Conservation (phyloP, 225 moss, liverwort and hornwort species). For the Bryum argenteum region DNA sequence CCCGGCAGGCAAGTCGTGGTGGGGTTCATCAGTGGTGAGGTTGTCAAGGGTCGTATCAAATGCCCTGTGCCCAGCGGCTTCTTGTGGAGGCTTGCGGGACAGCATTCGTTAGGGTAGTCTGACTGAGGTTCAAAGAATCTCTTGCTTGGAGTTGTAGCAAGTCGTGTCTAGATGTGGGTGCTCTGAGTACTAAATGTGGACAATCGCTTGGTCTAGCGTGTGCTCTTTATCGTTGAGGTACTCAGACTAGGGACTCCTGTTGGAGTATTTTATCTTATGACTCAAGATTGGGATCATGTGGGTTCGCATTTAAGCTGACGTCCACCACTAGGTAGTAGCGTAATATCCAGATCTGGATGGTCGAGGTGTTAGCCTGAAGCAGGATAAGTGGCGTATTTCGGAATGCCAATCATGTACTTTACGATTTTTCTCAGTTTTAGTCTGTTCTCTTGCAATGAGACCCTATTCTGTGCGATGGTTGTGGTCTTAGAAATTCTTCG, state of each 20-base stretch:
- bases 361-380: conserved; percentile 23
- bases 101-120: conserved; percentile 20
- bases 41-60: conserved; percentile 22
- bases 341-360: conserved; percentile 29
- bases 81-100: conserved; percentile 11
- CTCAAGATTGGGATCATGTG: conserved; percentile 32
- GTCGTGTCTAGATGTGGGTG: conserved; percentile 19
- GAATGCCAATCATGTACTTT: conserved; percentile 52
- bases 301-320: conserved; percentile 35
- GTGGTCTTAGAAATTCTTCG: not conserved
- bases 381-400: conserved; percentile 44
- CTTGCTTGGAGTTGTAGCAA: conserved; percentile 12
- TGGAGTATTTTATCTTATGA: not conserved
- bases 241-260: conserved; percentile 16
- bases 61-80: conserved; percentile 16
- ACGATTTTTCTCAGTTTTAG: conserved; percentile 47
- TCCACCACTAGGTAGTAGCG: conserved; percentile 24
- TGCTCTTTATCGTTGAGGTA: conserved; percentile 22
- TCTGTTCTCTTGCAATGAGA: conserved; percentile 34
- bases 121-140: conserved; percentile 54
- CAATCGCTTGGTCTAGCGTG: conserved; percentile 28
- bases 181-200: conserved; percentile 19
- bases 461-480: not conserved
- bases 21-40: conserved; percentile 28
- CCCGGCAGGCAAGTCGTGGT: conserved; percentile 27